Evolutionary conservation across 441 rosid genomes (phyloP).

Genomic region (Populus trichocarpa): DNA sequence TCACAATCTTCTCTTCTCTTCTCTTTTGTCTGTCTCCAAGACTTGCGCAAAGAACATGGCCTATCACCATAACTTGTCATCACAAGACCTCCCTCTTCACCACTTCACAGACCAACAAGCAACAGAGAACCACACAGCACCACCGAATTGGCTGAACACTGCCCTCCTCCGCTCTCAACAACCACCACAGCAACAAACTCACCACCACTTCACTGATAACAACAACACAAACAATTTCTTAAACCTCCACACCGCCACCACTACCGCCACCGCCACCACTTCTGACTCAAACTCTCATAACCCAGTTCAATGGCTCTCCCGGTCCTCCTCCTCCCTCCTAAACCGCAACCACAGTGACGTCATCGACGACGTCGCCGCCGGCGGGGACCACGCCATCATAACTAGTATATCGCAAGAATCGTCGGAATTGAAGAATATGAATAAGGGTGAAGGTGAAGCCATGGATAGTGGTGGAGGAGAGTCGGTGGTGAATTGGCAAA

Average conservation of each 20-base stretch:
- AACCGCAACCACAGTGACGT: slow-evolving; percentile 52
- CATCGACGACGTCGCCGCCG: slow-evolving; percentile 50
- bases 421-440: slow-evolving; percentile 45
- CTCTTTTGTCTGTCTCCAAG: neutral
- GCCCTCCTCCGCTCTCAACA: slow-evolving; percentile 72
- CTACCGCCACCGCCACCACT: slow-evolving; percentile 39
- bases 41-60: slow-evolving; percentile 46
- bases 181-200: slow-evolving; percentile 30
- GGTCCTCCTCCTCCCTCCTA: slow-evolving; percentile 40
- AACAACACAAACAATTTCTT: slow-evolving; percentile 39
- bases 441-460: slow-evolving; percentile 37
- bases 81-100: slow-evolving; percentile 73
- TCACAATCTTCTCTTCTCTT: neutral
- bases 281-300: slow-evolving; percentile 44
- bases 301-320: slow-evolving; percentile 63
- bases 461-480: slow-evolving; percentile 39
- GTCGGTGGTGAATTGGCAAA: slow-evolving; percentile 76
- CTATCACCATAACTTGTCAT: slow-evolving; percentile 61
- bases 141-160: slow-evolving; percentile 84
- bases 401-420: slow-evolving; percentile 41
- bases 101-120: slow-evolving; percentile 55
- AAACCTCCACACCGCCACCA: slow-evolving; percentile 59
- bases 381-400: slow-evolving; percentile 33
- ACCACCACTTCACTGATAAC: slow-evolving; percentile 46
- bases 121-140: slow-evolving; percentile 28